Evolutionary conservation across 2,329 filamentous ascomycete species (phyloP).

Genomic region (Nannizzia gypsea): DNA sequence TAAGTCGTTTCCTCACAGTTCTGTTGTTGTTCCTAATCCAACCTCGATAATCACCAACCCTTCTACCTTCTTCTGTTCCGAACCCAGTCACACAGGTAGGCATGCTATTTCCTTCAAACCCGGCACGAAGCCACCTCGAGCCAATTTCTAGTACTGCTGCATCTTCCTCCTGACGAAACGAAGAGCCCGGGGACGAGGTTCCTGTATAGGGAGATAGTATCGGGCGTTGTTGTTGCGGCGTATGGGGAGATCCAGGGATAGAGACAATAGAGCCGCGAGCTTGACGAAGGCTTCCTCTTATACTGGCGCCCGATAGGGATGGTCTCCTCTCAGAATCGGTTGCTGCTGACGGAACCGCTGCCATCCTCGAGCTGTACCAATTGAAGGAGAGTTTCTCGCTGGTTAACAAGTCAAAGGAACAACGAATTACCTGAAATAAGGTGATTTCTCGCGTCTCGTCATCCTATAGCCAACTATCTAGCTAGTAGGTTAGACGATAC

Average conservation of each 20-base stretch:
- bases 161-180: slow-evolving; percentile 66
- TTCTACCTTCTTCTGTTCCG: slow-evolving; percentile 61
- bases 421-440: not conserved
- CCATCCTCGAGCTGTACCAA: not conserved
- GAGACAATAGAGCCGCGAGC: slow-evolving; percentile 7
- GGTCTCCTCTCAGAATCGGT: slow-evolving; percentile 20
- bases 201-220: slow-evolving; percentile 42
- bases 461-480: not conserved
- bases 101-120: slow-evolving; percentile 71
- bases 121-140: slow-evolving; percentile 63
- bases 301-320: slow-evolving; percentile 14
- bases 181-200: slow-evolving; percentile 46
- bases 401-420: not conserved
- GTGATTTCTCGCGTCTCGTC: not conserved
- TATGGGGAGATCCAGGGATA: slow-evolving; percentile 43
- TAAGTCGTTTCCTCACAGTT: slow-evolving; percentile 21
- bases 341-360: slow-evolving; percentile 12
- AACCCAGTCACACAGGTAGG: slow-evolving; percentile 63
- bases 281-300: slow-evolving; percentile 23
- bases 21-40: slow-evolving; percentile 48
- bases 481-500: not conserved
- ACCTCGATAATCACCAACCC: slow-evolving; percentile 68
- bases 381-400: not conserved
- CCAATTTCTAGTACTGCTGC: slow-evolving; percentile 73
- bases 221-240: slow-evolving; percentile 41